Percentiles rank a stretch among this genome's conserved stretches.
phyloP scores from a whole-genome alignment of 1,284 basidiomycete species.

The Naganishia albida region DNA sequence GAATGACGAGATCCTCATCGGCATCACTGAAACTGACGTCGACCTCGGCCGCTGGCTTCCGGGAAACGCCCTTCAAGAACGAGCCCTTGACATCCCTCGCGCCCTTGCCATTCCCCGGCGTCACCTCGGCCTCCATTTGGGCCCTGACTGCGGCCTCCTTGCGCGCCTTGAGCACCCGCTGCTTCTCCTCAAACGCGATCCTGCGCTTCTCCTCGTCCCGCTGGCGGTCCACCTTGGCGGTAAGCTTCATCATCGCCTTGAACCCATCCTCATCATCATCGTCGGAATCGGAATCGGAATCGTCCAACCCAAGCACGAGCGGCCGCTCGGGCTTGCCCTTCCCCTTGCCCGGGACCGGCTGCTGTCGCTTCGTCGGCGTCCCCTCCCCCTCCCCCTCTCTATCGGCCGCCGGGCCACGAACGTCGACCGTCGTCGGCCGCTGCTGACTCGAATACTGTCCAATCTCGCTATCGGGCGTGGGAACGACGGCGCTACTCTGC shows the following conservation, averaged over 20 bases:
- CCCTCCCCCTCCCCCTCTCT: neutral
- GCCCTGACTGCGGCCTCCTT: slow-evolving; percentile 22
- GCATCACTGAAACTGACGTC: slow-evolving; percentile 12
- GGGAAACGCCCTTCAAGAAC: slow-evolving; percentile 20
- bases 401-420: neutral
- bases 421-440: slow-evolving; percentile 6
- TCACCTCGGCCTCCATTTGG: neutral
- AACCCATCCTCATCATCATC: slow-evolving; percentile 19
- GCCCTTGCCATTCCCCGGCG: neutral
- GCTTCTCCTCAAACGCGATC: slow-evolving; percentile 13
- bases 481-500: slow-evolving; percentile 24
- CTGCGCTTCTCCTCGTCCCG: slow-evolving; percentile 1
- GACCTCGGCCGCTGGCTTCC: neutral
- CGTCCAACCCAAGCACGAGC: slow-evolving; percentile 6
- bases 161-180: slow-evolving; percentile 18
- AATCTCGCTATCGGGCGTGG: slow-evolving; percentile 24
- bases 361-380: neutral
- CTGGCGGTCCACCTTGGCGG: neutral
- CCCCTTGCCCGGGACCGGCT: neutral
- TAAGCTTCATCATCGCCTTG: slow-evolving; percentile 12
- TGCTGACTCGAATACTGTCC: slow-evolving; percentile 27
- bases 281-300: slow-evolving; percentile 13
- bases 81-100: neutral
- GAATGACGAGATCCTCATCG: slow-evolving; percentile 19
- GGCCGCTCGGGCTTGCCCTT: neutral